A percentile compares a stretch with the other conserved stretches of the same genome.
These are phyloP conservation scores for Chlamydomonas incerta DNA, from an alignment of 139 green algal species.

Conservation along the genomic window DNA sequence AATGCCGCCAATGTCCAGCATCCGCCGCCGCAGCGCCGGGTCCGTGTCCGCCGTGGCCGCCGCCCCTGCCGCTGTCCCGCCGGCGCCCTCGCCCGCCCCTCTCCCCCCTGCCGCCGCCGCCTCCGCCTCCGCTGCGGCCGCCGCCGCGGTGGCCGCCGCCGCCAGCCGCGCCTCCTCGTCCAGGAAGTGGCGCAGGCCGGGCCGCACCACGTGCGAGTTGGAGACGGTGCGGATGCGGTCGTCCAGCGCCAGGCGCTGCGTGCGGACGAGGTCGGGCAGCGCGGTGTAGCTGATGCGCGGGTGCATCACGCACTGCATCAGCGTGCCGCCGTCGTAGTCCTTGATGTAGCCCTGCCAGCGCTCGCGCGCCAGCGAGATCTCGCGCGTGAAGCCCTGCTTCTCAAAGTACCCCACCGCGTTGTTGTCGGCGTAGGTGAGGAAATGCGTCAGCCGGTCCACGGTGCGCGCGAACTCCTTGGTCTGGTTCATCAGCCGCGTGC, in stretches of 20 bases:
- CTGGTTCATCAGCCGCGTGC: conserved; percentile 97
- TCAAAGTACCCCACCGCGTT: conserved; percentile 98
- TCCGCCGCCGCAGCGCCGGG: neutral
- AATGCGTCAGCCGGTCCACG: conserved; percentile 84
- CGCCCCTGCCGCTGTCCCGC: neutral
- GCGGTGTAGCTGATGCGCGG: conserved; percentile 74
- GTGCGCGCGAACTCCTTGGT: conserved; percentile 87
- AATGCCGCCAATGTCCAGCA: conserved; percentile 70
- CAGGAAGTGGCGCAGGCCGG: conserved; percentile 61
- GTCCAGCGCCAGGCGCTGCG: conserved; percentile 63
- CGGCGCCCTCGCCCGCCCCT: neutral
- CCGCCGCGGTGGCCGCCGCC: neutral
- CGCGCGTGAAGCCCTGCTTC: conserved; percentile 97
- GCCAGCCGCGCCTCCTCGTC: neutral
- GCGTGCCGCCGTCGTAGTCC: conserved; percentile 98
- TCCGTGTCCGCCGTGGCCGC: no score
- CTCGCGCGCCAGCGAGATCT: conserved; percentile 80
- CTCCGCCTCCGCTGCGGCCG: no score
- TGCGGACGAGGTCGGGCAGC: conserved; percentile 62
- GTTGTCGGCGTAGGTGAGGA: conserved; percentile 99
- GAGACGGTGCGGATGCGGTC: conserved; percentile 73
- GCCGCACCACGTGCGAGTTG: conserved; percentile 84
- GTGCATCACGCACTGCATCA: conserved; percentile 96
- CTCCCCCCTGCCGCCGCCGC: neutral
- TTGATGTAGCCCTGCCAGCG: conserved; percentile 96